These are phyloP conservation scores for Colletotrichum camelliae DNA, from an alignment of 2,329 filamentous ascomycete genomes.

Conservation along the genomic window DNA sequence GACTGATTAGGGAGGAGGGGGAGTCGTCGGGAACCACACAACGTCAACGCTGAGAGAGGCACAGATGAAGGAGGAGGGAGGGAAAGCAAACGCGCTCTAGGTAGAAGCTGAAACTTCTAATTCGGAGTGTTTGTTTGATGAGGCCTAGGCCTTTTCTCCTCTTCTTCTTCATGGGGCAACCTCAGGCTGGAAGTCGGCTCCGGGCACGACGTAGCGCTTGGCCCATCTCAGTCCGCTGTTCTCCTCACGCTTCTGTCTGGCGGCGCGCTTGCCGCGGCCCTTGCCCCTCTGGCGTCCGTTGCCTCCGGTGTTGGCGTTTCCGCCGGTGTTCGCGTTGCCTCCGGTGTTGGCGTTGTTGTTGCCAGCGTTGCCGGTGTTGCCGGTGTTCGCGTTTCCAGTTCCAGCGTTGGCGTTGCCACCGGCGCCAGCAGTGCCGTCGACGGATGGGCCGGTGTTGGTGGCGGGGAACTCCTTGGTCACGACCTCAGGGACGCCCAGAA, in stretches of 20 bases:
- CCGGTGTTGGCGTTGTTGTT: constrained; percentile 11
- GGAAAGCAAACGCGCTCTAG: background rate
- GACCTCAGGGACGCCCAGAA: constrained; percentile 32
- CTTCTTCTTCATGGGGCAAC: background rate
- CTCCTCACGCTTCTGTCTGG: background rate
- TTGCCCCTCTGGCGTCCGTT: background rate
- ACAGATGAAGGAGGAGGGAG: background rate
- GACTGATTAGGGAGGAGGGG: background rate
- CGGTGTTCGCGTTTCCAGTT: constrained; percentile 17
- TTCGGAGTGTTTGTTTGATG: background rate
- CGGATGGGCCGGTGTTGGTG: background rate
- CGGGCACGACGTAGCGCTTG: constrained; percentile 13
- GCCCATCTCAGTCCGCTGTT: background rate
- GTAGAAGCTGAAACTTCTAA: background rate
- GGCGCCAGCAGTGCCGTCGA: constrained; percentile 12
- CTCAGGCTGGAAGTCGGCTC: constrained; percentile 4
- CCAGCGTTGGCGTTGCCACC: background rate
- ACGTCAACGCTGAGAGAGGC: background rate
- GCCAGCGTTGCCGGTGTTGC: constrained; percentile 18
- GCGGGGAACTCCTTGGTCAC: constrained; percentile 34
- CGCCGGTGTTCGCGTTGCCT: background rate
- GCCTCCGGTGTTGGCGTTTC: background rate
- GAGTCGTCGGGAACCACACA: background rate
- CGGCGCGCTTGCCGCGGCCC: background rate
- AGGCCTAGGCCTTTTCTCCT: background rate